Evolutionary conservation across 78 protist species (phyloP), one percentile per base, ranked within the genome.

Genomic region (Dictyostelium firmibasis): DNA sequence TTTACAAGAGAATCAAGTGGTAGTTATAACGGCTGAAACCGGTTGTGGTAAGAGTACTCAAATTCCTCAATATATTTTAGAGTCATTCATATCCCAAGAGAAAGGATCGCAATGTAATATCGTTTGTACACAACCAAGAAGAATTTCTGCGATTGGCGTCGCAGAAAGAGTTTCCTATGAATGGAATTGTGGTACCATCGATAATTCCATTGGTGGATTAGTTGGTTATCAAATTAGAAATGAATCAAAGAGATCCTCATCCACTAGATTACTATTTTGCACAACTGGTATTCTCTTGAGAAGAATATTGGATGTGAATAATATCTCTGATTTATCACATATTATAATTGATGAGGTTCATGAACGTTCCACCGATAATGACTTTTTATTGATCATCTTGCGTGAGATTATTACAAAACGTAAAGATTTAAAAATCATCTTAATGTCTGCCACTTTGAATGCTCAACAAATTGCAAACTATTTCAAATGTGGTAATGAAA

Each of bases 11-110:
- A 92, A 83, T 69, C 89, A 92, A 36, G 70, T 92, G 0, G 16
- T 92, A 1, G 92, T 92, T 11, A 77, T 92, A 9, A 92, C 93
- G 2, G 96, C 93, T 16, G 92, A 87, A 44, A 94, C 99, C 3
- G 99, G 99, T 70, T 97, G 98, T 69, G 99, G 99, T 43, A 98
- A 98, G 84, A 84, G 98, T 13, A 98, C 99, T 25, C 99, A 97
- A 25, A 92, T 98, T 5, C 99, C 99, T 27, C 98, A 97, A 69
- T 96, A 94, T 69, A 75, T 99, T 2, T 43, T 98, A 13, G 99
- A 98, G 10, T 60, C 60, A 38, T 31, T 74, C 31, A 74, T 86
- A 1, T 6, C 11, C 13, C 8, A 27, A 2, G 87, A 86, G 10
- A 44, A 44, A 5, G 97, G 96, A 9, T 75, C 85, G 2, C n/a